Percentiles rank a stretch among this genome's conserved stretches.
phyloP scores from a whole-genome alignment of 805 yeast species.

The Phaffomyces antillensis region DNA sequence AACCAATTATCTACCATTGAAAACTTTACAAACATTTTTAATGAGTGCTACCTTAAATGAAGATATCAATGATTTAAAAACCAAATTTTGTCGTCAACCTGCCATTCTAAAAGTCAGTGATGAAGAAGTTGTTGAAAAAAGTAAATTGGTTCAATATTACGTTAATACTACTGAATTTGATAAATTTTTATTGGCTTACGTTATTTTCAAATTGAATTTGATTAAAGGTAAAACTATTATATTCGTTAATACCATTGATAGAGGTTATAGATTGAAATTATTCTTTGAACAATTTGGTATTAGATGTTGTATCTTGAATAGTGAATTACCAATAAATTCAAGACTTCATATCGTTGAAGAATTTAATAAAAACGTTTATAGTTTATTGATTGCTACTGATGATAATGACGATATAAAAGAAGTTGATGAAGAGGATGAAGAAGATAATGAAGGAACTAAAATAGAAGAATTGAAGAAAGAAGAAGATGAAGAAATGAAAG shows the following conservation, averaged over 20 bases:
- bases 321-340: constrained; percentile 89
- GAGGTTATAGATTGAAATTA: constrained; percentile 87
- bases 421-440: constrained; percentile 37
- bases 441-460: constrained; percentile 15
- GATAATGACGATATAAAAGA: constrained; percentile 60
- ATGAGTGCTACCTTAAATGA: constrained; percentile 96
- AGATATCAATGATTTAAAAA: constrained; percentile 71
- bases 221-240: constrained; percentile 87
- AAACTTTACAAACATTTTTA: constrained; percentile 76
- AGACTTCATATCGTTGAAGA: constrained; percentile 93
- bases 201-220: constrained; percentile 79
- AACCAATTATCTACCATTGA: constrained; percentile 57
- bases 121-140: constrained; percentile 44
- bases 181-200: constrained; percentile 84
- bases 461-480: background rate
- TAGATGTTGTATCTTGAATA: constrained; percentile 77
- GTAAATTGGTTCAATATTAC: constrained; percentile 74
- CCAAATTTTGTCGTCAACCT: constrained; percentile 71
- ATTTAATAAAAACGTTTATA: constrained; percentile 84
- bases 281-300: constrained; percentile 94
- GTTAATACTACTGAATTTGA: constrained; percentile 85
- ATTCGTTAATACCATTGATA: constrained; percentile 89
- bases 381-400: constrained; percentile 89
- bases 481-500: constrained; percentile 1
- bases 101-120: constrained; percentile 77